Percentiles rank a stretch among this genome's conserved stretches.
Conservation (phyloP, 1,139 yeast genomes). For the Debaryomyces singareniensis region DNA sequence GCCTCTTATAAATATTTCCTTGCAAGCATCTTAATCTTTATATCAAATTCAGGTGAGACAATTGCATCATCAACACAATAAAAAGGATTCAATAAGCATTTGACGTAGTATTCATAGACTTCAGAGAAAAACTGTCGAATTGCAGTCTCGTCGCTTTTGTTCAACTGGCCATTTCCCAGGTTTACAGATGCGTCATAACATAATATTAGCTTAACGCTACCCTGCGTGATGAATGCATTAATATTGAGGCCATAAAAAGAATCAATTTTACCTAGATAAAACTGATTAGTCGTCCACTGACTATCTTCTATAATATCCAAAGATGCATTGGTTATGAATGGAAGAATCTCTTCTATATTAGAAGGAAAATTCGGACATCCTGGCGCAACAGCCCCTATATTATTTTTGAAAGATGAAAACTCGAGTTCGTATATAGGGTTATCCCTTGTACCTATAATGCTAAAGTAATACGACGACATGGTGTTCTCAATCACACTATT, state of each 20-base stretch:
- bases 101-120: conserved; percentile 80
- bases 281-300: conserved; percentile 68
- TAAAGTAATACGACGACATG: conserved; percentile 69
- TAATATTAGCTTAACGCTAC: conserved; percentile 75
- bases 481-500: background rate
- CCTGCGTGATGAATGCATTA: conserved; percentile 82
- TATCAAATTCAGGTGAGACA: conserved; percentile 68
- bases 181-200: conserved; percentile 50
- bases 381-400: conserved; percentile 34
- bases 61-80: conserved; percentile 74
- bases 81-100: conserved; percentile 81
- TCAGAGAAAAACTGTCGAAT: conserved; percentile 82
- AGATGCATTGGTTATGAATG: conserved; percentile 83
- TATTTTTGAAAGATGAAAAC: conserved; percentile 60
- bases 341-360: conserved; percentile 73
- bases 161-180: conserved; percentile 7
- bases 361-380: conserved; percentile 61
- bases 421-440: conserved; percentile 85
- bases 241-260: conserved; percentile 76
- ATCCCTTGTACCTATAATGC: conserved; percentile 83
- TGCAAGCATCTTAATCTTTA: conserved; percentile 64
- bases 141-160: conserved; percentile 57
- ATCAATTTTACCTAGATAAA: conserved; percentile 74
- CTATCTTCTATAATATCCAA: conserved; percentile 83
- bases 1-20: conserved; percentile 56